Evolutionary conservation across 352 stramenopile genomes (phyloP).

Genomic region (Peronospora destructor): DNA sequence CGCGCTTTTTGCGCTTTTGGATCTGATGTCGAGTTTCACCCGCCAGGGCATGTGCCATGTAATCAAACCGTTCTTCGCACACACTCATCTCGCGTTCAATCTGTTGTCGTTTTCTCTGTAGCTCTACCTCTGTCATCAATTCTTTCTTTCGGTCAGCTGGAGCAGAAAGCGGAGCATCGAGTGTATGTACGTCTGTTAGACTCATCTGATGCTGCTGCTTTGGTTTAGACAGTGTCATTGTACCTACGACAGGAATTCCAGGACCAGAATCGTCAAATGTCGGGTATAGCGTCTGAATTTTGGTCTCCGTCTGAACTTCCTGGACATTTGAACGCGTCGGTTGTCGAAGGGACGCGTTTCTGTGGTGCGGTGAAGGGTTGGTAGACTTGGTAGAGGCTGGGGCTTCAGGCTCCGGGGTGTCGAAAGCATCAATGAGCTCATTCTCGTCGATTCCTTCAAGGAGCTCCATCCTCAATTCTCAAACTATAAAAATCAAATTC

Average conservation of each 20-base stretch:
- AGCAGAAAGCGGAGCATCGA: not conserved
- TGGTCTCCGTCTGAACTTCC: slow-evolving; percentile 3
- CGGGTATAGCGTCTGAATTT: slow-evolving; percentile 21
- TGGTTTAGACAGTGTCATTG: not conserved
- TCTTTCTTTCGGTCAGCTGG: slow-evolving; percentile 3
- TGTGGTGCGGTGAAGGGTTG: not conserved
- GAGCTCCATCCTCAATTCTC: not conserved
- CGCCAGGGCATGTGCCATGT: slow-evolving; percentile 55
- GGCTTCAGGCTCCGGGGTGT: slow-evolving; percentile 17
- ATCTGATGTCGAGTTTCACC: slow-evolving; percentile 63
- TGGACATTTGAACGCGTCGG: slow-evolving; percentile 4
- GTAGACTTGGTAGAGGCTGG: slow-evolving; percentile 2
- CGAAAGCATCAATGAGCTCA: slow-evolving; percentile 65
- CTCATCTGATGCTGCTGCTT: not conserved
- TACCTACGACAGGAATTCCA: not conserved
- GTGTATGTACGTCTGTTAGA: not conserved
- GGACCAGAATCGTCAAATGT: slow-evolving; percentile 17
- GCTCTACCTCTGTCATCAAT: slow-evolving; percentile 15
- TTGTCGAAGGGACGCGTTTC: not conserved
- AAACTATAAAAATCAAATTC: slow-evolving; percentile 12
- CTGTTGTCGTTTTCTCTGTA: slow-evolving; percentile 23
- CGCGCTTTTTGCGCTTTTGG: slow-evolving; percentile 39
- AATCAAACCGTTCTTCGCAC: slow-evolving; percentile 44
- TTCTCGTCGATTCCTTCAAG: slow-evolving; percentile 38
- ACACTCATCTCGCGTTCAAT: slow-evolving; percentile 37